Conservation (phyloP, 169 alveolate species). For the Eimeria maxima region DNA sequence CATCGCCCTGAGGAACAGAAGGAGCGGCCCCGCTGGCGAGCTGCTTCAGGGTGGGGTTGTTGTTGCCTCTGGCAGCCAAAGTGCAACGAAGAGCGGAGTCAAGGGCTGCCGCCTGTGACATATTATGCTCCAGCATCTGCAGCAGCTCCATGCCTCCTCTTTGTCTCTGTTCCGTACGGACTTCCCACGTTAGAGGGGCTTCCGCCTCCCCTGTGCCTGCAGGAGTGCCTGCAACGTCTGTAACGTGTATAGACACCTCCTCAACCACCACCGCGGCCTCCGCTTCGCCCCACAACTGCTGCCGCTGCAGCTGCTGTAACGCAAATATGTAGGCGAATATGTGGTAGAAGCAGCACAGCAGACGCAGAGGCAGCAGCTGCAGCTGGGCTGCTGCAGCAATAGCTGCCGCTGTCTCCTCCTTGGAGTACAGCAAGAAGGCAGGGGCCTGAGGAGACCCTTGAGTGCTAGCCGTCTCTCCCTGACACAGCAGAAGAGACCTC, state of each 20-base stretch:
- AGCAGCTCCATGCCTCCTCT: constrained; percentile 77
- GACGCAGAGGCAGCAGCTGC: constrained; percentile 76
- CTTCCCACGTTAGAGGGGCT: constrained; percentile 71
- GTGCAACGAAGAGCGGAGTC: constrained; percentile 73
- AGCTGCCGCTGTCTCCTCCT: constrained; percentile 73
- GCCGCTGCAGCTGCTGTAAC: constrained; percentile 77
- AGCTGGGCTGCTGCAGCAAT: constrained; percentile 78
- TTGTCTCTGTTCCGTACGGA: constrained; percentile 42
- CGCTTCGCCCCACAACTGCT: constrained; percentile 81
- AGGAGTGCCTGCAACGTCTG: constrained; percentile 24
- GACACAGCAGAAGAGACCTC: constrained; percentile 39
- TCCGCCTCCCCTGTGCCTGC: constrained; percentile 67
- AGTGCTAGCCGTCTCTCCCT: constrained; percentile 10
- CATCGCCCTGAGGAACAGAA: neutral
- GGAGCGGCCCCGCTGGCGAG: neutral
- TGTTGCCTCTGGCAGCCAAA: constrained; percentile 57
- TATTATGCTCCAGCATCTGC: constrained; percentile 78
- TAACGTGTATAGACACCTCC: constrained; percentile 76
- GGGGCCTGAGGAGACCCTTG: constrained; percentile 39
- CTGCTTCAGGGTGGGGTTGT: constrained; percentile 50
- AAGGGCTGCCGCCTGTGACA: constrained; percentile 76
- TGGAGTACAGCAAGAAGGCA: constrained; percentile 42
- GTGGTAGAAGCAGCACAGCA: constrained; percentile 77
- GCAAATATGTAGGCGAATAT: constrained; percentile 68
- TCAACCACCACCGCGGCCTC: constrained; percentile 33